Conservation (phyloP, 192 early-diverging fungal genomes). For the Rhizophlyctis rosea region DNA sequence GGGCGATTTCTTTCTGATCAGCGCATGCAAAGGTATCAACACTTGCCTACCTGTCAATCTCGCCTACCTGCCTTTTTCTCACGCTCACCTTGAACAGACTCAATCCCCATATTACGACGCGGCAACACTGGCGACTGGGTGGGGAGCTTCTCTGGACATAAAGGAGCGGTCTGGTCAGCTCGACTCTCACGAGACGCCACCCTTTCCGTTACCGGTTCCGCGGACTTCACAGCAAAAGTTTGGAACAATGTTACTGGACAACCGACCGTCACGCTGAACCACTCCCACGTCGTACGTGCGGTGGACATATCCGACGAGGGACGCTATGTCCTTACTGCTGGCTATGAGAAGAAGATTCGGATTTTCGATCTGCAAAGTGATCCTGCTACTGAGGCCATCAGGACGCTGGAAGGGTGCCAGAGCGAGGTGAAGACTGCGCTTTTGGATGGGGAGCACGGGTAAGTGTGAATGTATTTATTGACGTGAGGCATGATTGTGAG, state of each 20-base stretch:
- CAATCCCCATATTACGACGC: conserved; percentile 81
- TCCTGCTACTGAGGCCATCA: conserved; percentile 19
- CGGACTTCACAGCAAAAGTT: conserved; percentile 83
- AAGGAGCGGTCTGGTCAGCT: conserved; percentile 90
- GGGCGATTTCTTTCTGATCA: conserved; percentile 80
- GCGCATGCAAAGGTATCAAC: conserved; percentile 88
- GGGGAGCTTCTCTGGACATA: conserved; percentile 80
- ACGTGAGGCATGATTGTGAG: not conserved
- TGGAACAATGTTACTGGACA: conserved; percentile 84
- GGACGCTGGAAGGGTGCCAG: conserved; percentile 51
- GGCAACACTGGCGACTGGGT: conserved; percentile 92
- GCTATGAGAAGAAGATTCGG: conserved; percentile 76
- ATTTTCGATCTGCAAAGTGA: conserved; percentile 72
- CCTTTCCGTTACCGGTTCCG: conserved; percentile 87
- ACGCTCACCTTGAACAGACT: conserved; percentile 46
- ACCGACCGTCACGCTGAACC: conserved; percentile 65
- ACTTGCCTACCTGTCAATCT: not conserved
- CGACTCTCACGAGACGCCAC: conserved; percentile 70
- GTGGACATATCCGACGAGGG: conserved; percentile 77
- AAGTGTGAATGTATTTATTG: conserved; percentile 8
- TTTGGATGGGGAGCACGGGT: conserved; percentile 57
- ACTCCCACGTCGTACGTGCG: conserved; percentile 79
- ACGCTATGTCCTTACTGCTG: conserved; percentile 72
- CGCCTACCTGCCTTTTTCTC: conserved; percentile 5
- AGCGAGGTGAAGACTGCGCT: conserved; percentile 61